Base-by-base conservation (phyloP, 2,329 filamentous ascomycete species). In the Tolypocladium nubicola region DNA sequence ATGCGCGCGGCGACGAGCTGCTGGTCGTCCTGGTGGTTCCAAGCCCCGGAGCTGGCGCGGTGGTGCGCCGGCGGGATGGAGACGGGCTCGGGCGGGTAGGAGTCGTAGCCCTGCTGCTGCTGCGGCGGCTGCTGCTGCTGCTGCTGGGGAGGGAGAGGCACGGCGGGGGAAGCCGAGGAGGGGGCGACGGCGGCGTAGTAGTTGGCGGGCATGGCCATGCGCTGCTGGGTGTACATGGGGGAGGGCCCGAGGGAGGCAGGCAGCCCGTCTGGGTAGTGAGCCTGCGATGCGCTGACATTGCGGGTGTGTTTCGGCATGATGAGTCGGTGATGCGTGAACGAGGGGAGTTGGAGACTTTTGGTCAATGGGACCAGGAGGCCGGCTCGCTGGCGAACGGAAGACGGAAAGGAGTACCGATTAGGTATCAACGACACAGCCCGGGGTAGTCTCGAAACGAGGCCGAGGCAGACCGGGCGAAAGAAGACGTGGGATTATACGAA, bases 11-110 rank as follows among this genome's bases (percentile, higher is more conserved):
- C 74, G 61, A 93, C 77, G 49, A 96, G 81, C 41, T 83, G 83
- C 64, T 87, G 80, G 70, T 96, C 90, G 63, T 94, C 89, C 53
- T 83, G 78, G 1, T 81, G 75, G 38, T 82, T 86, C 90, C 90
- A 96, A 1, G 85, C 84, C 10, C 82, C 82, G 0, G 82, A 84
- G 39, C 82, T 83, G 30, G 82, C 75, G 53, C 83, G 79, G 62
- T 80, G 56, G 75, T 82, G 58, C 75, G 76, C 57, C 75, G 79
- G 66, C 73, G 73, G 61, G 66, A 73, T 8, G 66, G 70, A 56
- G 58, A 69, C 58, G 56, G 67, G 57, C 54, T 71, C 71, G 52
- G 65, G 60, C 39, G 70, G 62, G 58, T 77, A 78, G 10, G 69
- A 62, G 21, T 77, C 74, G 62, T 78, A 78, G 50, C 66, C 64